Percentiles rank a stretch among this genome's conserved stretches.
Conservation (phyloP, 2,329 filamentous ascomycete genomes). For the Seiridium cupressi region DNA sequence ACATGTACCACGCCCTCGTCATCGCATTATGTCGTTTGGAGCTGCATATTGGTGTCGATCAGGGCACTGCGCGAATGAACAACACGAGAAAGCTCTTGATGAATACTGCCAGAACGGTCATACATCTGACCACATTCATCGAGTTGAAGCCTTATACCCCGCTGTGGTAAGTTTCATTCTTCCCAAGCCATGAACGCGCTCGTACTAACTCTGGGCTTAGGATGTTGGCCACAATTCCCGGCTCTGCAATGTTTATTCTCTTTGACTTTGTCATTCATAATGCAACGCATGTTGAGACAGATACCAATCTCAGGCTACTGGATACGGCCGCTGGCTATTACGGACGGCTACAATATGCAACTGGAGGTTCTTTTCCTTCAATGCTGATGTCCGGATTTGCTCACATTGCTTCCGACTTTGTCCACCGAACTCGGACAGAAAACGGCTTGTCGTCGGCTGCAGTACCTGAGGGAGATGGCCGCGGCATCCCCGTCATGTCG, state of each 20-base stretch:
- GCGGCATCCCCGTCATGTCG: background rate
- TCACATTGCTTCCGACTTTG: slow-evolving; percentile 2
- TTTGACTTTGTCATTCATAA: slow-evolving; percentile 8
- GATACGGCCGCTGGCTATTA: slow-evolving; percentile 1
- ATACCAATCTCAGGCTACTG: background rate
- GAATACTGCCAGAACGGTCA: slow-evolving; percentile 1
- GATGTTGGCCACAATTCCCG: slow-evolving; percentile 3
- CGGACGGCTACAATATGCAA: slow-evolving; percentile 2
- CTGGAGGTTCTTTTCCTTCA: background rate
- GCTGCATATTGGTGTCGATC: slow-evolving; percentile 1
- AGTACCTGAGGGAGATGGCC: background rate
- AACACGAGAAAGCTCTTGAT: slow-evolving; percentile 1
- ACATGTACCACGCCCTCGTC: slow-evolving; percentile 1
- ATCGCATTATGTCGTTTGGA: slow-evolving; percentile 2
- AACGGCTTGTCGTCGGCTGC: background rate
- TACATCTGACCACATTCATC: slow-evolving; percentile 4
- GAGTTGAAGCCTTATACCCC: slow-evolving; percentile 4
- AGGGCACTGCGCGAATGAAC: background rate
- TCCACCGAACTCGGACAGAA: background rate
- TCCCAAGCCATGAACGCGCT: background rate
- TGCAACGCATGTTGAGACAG: background rate
- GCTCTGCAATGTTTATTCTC: slow-evolving; percentile 4
- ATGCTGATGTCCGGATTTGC: slow-evolving; percentile 4
- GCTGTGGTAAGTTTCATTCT: background rate
- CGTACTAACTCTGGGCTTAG: background rate